These are phyloP conservation scores for Lachancea meyersii DNA, from an alignment of 805 yeast species.

Conservation along the genomic window DNA sequence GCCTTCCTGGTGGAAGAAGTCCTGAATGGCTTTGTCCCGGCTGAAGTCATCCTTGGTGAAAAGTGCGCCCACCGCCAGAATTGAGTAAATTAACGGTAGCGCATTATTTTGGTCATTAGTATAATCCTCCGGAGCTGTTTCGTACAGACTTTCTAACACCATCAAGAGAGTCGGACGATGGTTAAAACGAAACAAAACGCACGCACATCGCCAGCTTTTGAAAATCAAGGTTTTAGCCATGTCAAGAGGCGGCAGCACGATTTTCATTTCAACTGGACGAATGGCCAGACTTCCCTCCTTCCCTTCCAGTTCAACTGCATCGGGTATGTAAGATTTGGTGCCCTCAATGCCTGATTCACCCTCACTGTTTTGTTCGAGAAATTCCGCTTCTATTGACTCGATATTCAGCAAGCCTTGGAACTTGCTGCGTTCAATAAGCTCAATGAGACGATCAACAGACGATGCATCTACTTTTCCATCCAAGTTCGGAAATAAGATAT, in stretches of 20 bases:
- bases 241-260: constrained; percentile 60
- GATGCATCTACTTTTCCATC: neutral
- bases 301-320: neutral
- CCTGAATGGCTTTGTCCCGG: constrained; percentile 29
- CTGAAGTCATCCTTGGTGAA: constrained; percentile 51
- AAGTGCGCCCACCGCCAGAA: constrained; percentile 83
- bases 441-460: neutral
- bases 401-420: constrained; percentile 4
- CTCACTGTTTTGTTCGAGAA: neutral
- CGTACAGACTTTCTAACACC: constrained; percentile 69
- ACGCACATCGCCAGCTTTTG: constrained; percentile 79
- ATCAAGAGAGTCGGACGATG: constrained; percentile 76
- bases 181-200: constrained; percentile 77
- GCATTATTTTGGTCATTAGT: constrained; percentile 69
- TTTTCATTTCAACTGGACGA: constrained; percentile 24
- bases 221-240: constrained; percentile 64
- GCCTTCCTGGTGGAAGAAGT: constrained; percentile 62
- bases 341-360: too few relatives aligned
- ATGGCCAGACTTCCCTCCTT: neutral
- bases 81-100: constrained; percentile 73
- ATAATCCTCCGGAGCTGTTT: constrained; percentile 62
- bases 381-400: constrained; percentile 1
- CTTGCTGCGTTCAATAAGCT: constrained; percentile 2
- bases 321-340: neutral
- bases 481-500: constrained; percentile 2